A percentile compares a stretch with the other conserved stretches of the same genome.
phyloP scores from a whole-genome alignment of 306 rosid genomes.

The Dalbergia oliveri region DNA sequence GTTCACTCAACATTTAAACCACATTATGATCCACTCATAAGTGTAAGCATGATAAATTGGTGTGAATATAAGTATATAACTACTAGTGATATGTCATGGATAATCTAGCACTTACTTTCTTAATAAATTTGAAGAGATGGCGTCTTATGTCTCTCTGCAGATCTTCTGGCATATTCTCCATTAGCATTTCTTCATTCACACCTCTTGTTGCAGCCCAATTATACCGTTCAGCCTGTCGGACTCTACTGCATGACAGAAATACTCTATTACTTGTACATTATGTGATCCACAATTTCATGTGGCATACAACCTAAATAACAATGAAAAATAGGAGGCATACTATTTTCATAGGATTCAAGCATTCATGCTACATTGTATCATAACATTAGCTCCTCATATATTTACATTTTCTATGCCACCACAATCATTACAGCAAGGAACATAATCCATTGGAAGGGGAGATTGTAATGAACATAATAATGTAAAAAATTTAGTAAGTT shows the following conservation, averaged over 20 bases:
- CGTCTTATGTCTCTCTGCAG: constrained; percentile 86
- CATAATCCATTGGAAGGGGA: constrained; percentile 3
- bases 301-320: constrained; percentile 5
- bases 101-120: constrained; percentile 34
- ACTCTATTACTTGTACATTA: constrained; percentile 29
- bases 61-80: background rate
- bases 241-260: constrained; percentile 64
- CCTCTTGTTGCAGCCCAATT: constrained; percentile 96
- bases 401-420: background rate
- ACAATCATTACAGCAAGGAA: background rate
- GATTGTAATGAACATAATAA: background rate
- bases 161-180: constrained; percentile 88
- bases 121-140: constrained; percentile 66
- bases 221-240: constrained; percentile 78
- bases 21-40: background rate
- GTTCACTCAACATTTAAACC: constrained; percentile 1
- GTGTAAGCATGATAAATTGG: background rate
- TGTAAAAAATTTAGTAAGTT: background rate
- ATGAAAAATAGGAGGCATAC: background rate
- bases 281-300: constrained; percentile 10
- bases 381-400: background rate
- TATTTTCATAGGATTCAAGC: background rate
- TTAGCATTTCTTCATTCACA: constrained; percentile 76
- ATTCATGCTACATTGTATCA: constrained; percentile 2
- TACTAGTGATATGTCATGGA: constrained; percentile 10